Base-by-base conservation (phyloP, 2,329 filamentous ascomycete species). In the Berkeleyomyces rouxiae region DNA sequence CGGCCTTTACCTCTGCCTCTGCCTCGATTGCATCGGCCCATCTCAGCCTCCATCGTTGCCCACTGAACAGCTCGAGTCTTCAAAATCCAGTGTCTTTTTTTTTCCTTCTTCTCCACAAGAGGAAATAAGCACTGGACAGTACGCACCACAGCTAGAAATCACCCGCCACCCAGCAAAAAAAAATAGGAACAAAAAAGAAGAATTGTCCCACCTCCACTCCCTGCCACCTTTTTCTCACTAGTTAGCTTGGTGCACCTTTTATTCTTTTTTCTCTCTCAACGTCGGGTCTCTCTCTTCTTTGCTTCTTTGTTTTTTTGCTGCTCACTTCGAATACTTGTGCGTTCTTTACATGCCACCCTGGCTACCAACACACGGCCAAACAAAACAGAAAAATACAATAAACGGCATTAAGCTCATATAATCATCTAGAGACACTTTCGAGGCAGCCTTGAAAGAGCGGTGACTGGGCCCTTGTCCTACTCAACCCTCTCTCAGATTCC, bases 361-460 rank as follows among this genome's bases (percentile, higher is more conserved):
- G 23, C 23, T 23, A 23, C 23, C 23, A 23, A 23, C 23, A 23
- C 23, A 23, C 23, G 31, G n/a, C 11, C 40, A 58, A 43, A 47
- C 23, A 47, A 23, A 2, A 49, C 58, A 36, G 4, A 10, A 23
- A 33, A 57, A 44, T 57, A 53, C 47, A 61, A 36, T 47, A 39
- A 60, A 33, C 43, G 6, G 3, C 57, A 10, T 43, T 46, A 46
- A 59, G 61, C 9, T 47, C 10, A 31, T 51, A 23, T 49, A 61
- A 6, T 31, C 16, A 53, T 36, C 16, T 49, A 53, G 16, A 51
- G 44, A 40, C 11, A 40, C 5, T 40, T 31, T 36, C 11, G n/a
- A 39, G 3, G 39, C 44, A 16, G 31, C 53, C 36, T 63, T 60
- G 44, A 64, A 64, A 64, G 63, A 64, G 63, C 63, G 63, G 63